A percentile compares a stretch with the other conserved stretches of the same genome.
Evolutionary conservation across 2,329 filamentous ascomycete genomes (phyloP).

Genomic region (Colletotrichum camelliae): DNA sequence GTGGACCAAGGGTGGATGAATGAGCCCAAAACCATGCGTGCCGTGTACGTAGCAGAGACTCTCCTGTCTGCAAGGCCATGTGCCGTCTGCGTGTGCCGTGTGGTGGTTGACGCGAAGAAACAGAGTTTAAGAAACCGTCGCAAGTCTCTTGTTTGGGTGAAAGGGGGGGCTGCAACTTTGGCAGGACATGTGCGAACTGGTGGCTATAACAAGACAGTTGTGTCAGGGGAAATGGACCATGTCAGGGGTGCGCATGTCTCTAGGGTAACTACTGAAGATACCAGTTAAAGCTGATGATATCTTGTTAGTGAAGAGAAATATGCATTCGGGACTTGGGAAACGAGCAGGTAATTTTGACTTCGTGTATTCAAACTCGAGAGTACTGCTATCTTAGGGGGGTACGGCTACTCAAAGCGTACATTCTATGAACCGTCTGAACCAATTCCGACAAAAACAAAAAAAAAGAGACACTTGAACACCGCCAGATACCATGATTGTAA

Average conservation of each 20-base stretch:
- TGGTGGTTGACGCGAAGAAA: not conserved
- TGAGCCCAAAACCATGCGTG: not conserved
- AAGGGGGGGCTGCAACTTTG: not conserved
- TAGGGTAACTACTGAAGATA: not conserved
- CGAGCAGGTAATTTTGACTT: not conserved
- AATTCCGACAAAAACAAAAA: not conserved
- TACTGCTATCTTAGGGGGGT: constrained; percentile 16
- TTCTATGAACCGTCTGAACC: constrained; percentile 17
- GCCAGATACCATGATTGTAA: constrained; percentile 15
- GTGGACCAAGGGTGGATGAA: not conserved
- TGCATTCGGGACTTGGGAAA: not conserved
- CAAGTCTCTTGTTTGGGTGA: not conserved
- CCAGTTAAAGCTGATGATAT: not conserved
- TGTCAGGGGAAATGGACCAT: not conserved
- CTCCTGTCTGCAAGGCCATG: not conserved
- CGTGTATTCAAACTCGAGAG: constrained; percentile 13
- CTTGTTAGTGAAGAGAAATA: not conserved
- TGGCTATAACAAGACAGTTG: not conserved
- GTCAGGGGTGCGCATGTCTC: not conserved
- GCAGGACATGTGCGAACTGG: not conserved
- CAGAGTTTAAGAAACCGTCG: not conserved
- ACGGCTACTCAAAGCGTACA: constrained; percentile 14
- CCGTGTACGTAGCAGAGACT: not conserved
- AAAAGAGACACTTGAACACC: constrained; percentile 12
- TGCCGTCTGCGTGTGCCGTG: not conserved